Conservation (phyloP, 306 rosid species). For the Sophora flavescens region DNA sequence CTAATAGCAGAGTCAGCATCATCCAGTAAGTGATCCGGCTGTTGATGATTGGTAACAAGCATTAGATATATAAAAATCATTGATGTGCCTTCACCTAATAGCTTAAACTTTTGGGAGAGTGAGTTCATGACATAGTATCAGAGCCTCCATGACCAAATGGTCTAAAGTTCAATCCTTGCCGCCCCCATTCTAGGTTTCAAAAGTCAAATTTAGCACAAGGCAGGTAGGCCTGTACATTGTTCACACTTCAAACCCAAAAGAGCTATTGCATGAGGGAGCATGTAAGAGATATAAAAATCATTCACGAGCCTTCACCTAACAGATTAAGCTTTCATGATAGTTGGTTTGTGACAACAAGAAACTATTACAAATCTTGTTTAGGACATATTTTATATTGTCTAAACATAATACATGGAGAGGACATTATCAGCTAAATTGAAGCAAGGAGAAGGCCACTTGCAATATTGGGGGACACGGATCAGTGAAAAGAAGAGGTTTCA, state of each 20-base stretch:
- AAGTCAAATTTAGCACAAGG: background rate
- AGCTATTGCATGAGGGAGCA: background rate
- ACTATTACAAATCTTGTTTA: slow-evolving; percentile 11
- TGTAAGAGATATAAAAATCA: background rate
- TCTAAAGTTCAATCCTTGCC: background rate
- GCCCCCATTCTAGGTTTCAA: background rate
- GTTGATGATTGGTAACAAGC: slow-evolving; percentile 39
- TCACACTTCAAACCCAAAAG: background rate
- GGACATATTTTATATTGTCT: slow-evolving; percentile 8
- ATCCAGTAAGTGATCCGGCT: slow-evolving; percentile 86
- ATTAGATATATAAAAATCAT: background rate
- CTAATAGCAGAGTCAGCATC: slow-evolving; percentile 65
- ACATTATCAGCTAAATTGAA: slow-evolving; percentile 1
- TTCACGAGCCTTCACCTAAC: background rate
- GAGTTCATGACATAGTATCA: background rate
- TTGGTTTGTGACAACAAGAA: slow-evolving; percentile 12
- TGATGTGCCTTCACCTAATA: background rate
- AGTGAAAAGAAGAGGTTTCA: slow-evolving; percentile 6
- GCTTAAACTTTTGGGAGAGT: background rate
- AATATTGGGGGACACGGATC: background rate
- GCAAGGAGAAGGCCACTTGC: background rate
- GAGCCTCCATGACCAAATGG: background rate
- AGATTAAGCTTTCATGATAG: background rate
- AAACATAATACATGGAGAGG: background rate
- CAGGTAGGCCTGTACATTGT: background rate